Evolutionary conservation across 345 rosid genomes (phyloP).

Genomic region (Reutealis trisperma): DNA sequence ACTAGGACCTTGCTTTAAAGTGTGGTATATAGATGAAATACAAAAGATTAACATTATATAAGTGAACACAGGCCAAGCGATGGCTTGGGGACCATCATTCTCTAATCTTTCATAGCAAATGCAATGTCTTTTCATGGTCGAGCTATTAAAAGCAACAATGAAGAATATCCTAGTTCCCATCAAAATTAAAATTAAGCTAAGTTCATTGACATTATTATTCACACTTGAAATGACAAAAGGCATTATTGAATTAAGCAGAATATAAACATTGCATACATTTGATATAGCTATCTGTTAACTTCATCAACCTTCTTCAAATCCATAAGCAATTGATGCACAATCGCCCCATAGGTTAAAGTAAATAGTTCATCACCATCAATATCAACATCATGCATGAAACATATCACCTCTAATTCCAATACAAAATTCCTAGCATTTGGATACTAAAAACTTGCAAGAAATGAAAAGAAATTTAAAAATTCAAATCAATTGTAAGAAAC

Average conservation of each 20-base stretch:
- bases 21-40: background rate
- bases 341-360: constrained; percentile 88
- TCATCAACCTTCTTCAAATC: constrained; percentile 95
- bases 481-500: background rate
- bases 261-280: constrained; percentile 51
- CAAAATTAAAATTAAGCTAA: background rate
- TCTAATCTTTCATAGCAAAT: background rate
- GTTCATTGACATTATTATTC: background rate
- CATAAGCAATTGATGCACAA: constrained; percentile 85
- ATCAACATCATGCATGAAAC: constrained; percentile 5
- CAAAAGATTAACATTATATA: background rate
- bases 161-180: background rate
- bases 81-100: no score
- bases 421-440: background rate
- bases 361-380: constrained; percentile 54
- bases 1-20: background rate
- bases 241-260: constrained; percentile 1
- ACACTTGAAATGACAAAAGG: background rate
- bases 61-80: background rate
- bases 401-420: constrained; percentile 4
- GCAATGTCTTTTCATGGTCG: background rate
- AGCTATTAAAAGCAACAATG: background rate
- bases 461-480: background rate
- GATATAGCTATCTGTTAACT: constrained; percentile 97
- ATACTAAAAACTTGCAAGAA: background rate